Evolutionary conservation across 495 filamentous ascomycete species (phyloP).

Genomic region (Penicillium macrosclerotiorum): DNA sequence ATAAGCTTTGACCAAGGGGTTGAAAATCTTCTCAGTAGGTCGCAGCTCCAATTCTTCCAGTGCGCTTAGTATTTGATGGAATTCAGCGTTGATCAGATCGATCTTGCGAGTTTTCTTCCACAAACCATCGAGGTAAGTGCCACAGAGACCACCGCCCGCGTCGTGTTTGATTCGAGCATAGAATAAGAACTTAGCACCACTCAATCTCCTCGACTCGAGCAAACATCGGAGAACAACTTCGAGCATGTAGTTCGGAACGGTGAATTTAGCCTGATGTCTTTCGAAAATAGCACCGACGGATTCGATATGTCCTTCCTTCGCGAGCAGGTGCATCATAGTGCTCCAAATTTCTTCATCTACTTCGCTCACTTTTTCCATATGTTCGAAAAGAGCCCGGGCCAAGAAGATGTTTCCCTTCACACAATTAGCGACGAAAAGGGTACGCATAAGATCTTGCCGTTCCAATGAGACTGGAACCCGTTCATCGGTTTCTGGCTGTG

Average conservation of each 20-base stretch:
- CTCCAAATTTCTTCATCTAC: constrained; percentile 39
- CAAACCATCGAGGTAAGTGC: constrained; percentile 38
- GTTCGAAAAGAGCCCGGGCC: constrained; percentile 38
- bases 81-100: constrained; percentile 35
- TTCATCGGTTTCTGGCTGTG: constrained; percentile 13
- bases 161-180: constrained; percentile 31
- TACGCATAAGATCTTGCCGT: constrained; percentile 29
- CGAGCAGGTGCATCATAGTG: constrained; percentile 37
- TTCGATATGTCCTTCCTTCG: constrained; percentile 40
- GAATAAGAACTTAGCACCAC: constrained; percentile 36
- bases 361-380: constrained; percentile 32
- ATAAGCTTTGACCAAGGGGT: constrained; percentile 41
- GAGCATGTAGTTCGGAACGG: constrained; percentile 29
- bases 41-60: constrained; percentile 24
- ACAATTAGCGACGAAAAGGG: constrained; percentile 39
- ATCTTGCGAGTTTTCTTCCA: constrained; percentile 45
- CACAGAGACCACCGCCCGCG: constrained; percentile 34
- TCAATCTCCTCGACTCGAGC: constrained; percentile 40
- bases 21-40: constrained; percentile 42
- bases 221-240: constrained; percentile 42
- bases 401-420: constrained; percentile 38
- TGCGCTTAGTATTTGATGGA: constrained; percentile 28
- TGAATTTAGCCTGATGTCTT: constrained; percentile 26
- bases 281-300: constrained; percentile 36
- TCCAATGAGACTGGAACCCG: constrained; percentile 23